These are phyloP conservation scores for Diplodia intermedia DNA, from an alignment of 2,329 filamentous ascomycete species.

Conservation along the genomic window DNA sequence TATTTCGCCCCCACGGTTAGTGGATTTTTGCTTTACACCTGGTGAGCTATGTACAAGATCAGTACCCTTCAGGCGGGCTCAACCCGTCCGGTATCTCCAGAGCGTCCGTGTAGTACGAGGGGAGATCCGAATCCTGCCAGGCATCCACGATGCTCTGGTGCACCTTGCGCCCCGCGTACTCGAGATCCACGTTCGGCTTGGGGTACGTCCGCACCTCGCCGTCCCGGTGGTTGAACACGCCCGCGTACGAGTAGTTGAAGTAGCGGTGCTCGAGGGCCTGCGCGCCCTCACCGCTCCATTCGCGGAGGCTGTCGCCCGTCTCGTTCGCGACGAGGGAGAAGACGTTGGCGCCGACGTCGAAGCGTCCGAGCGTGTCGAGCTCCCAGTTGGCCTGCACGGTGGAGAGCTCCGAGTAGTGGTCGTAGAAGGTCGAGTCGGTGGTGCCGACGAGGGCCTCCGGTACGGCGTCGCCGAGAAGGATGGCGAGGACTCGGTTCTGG, in stretches of 20 bases:
- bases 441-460: conserved; percentile 70
- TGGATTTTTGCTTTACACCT: not conserved
- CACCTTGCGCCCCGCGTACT: conserved; percentile 42
- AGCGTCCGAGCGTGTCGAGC: conserved; percentile 54
- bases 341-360: conserved; percentile 57
- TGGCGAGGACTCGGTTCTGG: conserved; percentile 72
- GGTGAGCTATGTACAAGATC: not conserved
- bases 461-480: conserved; percentile 78
- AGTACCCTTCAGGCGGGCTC: conserved; percentile 42
- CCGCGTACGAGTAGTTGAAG: conserved; percentile 45
- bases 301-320: conserved; percentile 43
- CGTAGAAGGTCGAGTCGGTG: conserved; percentile 67
- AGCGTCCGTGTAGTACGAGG: conserved; percentile 42
- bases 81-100: conserved; percentile 46
- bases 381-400: conserved; percentile 57
- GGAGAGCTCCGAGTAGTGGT: conserved; percentile 56
- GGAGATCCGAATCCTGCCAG: conserved; percentile 39
- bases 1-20: conserved; percentile 15
- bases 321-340: conserved; percentile 48
- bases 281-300: conserved; percentile 34
- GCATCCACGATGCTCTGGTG: conserved; percentile 38
- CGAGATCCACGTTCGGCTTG: conserved; percentile 41
- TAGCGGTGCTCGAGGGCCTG: conserved; percentile 43
- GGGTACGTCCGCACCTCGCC: conserved; percentile 39
- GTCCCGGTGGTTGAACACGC: conserved; percentile 43